Percentiles rank a stretch among this genome's conserved stretches.
Evolutionary conservation across 1,139 yeast species (phyloP).

Genomic region (Taphrina populina): DNA sequence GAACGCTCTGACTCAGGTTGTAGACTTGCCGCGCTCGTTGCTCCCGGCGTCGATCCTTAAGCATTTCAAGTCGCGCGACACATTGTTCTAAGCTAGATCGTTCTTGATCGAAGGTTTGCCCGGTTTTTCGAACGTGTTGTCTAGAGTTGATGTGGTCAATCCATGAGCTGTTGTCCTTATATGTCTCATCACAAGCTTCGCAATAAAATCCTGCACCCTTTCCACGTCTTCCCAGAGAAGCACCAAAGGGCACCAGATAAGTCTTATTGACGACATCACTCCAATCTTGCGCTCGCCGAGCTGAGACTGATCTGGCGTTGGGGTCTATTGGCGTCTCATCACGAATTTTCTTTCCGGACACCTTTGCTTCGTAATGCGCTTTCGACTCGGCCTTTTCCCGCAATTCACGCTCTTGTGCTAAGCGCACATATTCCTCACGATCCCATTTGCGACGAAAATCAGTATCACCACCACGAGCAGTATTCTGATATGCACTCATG

Average conservation of each 20-base stretch:
- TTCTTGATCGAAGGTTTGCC: constrained; percentile 43
- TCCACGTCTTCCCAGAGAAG: constrained; percentile 54
- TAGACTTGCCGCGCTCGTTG: constrained; percentile 48
- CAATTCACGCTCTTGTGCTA: constrained; percentile 32
- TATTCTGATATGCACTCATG: constrained; percentile 31
- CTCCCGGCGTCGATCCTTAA: constrained; percentile 44
- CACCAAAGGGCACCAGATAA: constrained; percentile 50
- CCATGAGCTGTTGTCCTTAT: constrained; percentile 74
- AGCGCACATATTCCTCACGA: constrained; percentile 30
- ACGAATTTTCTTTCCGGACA: constrained; percentile 16
- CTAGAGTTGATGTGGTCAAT: constrained; percentile 78
- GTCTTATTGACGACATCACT: constrained; percentile 48
- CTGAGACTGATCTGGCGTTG: constrained; percentile 42
- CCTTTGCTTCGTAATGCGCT: constrained; percentile 32
- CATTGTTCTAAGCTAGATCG: constrained; percentile 48
- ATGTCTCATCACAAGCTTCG: constrained; percentile 73
- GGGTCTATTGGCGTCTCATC: constrained; percentile 34
- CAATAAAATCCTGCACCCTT: constrained; percentile 80
- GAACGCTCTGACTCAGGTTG: constrained; percentile 51
- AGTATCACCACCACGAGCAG: constrained; percentile 33
- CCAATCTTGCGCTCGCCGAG: constrained; percentile 39
- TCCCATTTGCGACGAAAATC: constrained; percentile 34
- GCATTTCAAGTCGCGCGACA: constrained; percentile 43
- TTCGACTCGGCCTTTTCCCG: constrained; percentile 31
- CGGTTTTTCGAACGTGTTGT: constrained; percentile 44